Percentiles rank a stretch among this genome's conserved stretches.
phyloP scores from a whole-genome alignment of 2,329 filamentous ascomycete species.

The Neobulgaria alba region DNA sequence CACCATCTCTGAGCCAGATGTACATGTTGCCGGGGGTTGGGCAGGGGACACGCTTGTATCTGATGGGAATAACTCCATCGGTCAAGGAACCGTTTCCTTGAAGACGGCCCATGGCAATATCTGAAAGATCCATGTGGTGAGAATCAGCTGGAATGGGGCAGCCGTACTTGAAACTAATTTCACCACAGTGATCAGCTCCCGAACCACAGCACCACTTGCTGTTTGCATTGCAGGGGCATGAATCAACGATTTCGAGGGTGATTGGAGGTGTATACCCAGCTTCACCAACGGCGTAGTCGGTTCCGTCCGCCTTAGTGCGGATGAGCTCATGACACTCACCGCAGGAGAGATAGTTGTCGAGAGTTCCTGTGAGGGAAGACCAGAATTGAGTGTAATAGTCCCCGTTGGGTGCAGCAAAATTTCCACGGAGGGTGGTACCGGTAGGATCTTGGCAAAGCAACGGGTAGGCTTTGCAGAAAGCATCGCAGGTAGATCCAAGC shows the following conservation, averaged over 20 bases:
- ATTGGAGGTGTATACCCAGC: constrained; percentile 14
- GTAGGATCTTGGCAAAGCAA: constrained; percentile 8
- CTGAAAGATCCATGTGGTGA: constrained; percentile 11
- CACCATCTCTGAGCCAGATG: constrained; percentile 10
- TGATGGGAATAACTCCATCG: constrained; percentile 7
- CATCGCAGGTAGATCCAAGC: constrained; percentile 5
- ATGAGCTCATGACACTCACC: constrained; percentile 15
- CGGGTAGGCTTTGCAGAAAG: constrained; percentile 11
- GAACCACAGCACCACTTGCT: constrained; percentile 15
- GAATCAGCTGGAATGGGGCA: constrained; percentile 7
- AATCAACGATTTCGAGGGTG: constrained; percentile 13
- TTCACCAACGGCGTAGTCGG: constrained; percentile 12
- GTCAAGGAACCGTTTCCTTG: constrained; percentile 9
- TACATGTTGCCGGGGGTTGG: constrained; percentile 9
- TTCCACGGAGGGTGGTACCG: constrained; percentile 6
- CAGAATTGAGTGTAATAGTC: constrained; percentile 17
- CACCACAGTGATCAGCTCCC: constrained; percentile 9
- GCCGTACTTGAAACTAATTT: constrained; percentile 10
- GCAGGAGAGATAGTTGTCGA: constrained; percentile 16
- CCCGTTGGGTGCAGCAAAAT: constrained; percentile 11
- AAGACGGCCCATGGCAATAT: constrained; percentile 11
- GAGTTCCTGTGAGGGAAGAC: constrained; percentile 10
- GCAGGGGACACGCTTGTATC: constrained; percentile 9
- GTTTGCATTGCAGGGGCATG: constrained; percentile 14
- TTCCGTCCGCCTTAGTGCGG: constrained; percentile 12